Base-by-base conservation (phyloP, 2,329 filamentous ascomycete species). In the Penicillium sp. region DNA sequence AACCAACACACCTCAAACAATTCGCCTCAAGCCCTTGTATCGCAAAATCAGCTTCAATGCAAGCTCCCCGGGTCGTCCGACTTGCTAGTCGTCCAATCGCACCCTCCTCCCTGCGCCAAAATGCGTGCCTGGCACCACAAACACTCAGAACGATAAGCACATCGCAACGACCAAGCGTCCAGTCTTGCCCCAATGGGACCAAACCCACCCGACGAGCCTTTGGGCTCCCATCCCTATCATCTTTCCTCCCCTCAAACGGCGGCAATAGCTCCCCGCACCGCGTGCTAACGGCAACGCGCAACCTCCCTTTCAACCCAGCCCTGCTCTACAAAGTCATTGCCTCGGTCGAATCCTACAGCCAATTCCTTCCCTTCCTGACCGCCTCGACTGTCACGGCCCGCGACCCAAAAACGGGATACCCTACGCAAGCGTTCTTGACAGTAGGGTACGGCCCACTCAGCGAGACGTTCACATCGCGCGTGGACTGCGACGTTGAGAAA, bases 291-390 rank as follows among this genome's bases (percentile, higher is more conserved):
- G 92, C 91, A 10, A 81, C 82, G 18, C 89, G 91, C 57, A 88
- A 82, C 4, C 87, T 97, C 13, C 89, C 90, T 13, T 95, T 95
- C 79, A 77, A 86, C 0, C 79, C 86, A 31, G 67, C 75, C 4
- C 79, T 85, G 1, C 86, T 99, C 64, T 99, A 94, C 83, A 80
- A 81, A 62, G 83, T 97, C 51, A 92, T 99, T 72, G 86, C 92
- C 76, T 91, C 97, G 74, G 86, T 99, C 61, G 85, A 91, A 73
- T 86, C 85, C 59, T 99, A 99, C 83, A 79, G 83, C 36, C 73
- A 80, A 61, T 99, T 97, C 80, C 85, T 99, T n/a, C 94, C 94
- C 10, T 97, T 95, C 82, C 96, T 93, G 77, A 83, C 85, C 42
- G 80, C 80, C 43, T 92, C 90, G 36, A 83, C 81, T 57, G 91